These are phyloP conservation scores for Coemansia sp. DNA, from an alignment of 192 early-diverging fungal genomes.

Conservation along the genomic window DNA sequence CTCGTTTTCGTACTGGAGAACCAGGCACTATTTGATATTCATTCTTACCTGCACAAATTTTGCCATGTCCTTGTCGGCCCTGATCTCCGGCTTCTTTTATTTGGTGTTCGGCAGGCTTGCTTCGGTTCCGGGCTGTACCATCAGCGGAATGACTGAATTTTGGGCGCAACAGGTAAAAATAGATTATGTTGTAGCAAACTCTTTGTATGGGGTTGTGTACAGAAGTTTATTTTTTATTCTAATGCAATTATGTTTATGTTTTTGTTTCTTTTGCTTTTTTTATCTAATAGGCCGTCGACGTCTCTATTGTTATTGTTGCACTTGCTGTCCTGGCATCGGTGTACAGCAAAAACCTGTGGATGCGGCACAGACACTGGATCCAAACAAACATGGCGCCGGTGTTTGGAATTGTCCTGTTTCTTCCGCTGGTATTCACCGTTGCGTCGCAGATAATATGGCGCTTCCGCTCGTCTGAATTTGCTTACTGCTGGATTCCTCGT, in stretches of 20 bases:
- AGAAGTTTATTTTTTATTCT: too few relatives aligned
- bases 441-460: constrained; percentile 44
- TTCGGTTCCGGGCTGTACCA: constrained; percentile 29
- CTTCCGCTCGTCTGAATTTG: constrained; percentile 42
- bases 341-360: constrained; percentile 19
- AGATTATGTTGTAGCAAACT: too few relatives aligned
- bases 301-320: constrained; percentile 30
- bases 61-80: constrained; percentile 8
- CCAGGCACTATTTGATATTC: constrained; percentile 34
- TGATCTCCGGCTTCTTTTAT: constrained; percentile 35
- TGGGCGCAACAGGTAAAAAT: constrained; percentile 43
- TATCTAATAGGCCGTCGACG: constrained; percentile 23
- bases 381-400: constrained; percentile 43
- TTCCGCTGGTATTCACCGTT: constrained; percentile 34
- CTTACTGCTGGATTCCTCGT: constrained; percentile 55
- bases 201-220: too few relatives aligned
- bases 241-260: background rate
- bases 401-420: constrained; percentile 30
- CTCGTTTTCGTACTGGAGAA: constrained; percentile 20
- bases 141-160: constrained; percentile 45
- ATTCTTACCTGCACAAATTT: constrained; percentile 18
- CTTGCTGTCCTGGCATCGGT: constrained; percentile 27
- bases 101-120: constrained; percentile 39
- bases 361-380: constrained; percentile 31
- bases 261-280: background rate